These are phyloP conservation scores for Senna tora DNA, from an alignment of 306 rosid genomes.

Conservation along the genomic window DNA sequence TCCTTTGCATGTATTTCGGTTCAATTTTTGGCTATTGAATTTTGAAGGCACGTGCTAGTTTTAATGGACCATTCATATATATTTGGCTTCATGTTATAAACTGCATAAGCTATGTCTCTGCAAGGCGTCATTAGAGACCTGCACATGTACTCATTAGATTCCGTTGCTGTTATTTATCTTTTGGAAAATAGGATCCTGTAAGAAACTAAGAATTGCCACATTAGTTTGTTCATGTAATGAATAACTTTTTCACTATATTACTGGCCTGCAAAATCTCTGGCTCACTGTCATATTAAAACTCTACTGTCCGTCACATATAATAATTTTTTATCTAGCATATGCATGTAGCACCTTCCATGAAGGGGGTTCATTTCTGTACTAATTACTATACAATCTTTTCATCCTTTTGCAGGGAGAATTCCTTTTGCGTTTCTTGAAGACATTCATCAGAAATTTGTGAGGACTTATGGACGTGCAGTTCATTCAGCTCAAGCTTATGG, in stretches of 20 bases:
- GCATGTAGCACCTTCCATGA: background rate
- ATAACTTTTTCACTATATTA: background rate
- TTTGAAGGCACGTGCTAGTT: background rate
- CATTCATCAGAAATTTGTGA: slow-evolving; percentile 87
- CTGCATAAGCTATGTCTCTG: background rate
- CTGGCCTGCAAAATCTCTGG: background rate
- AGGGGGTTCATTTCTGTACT: background rate
- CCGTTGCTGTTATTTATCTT: background rate
- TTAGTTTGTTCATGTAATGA: background rate
- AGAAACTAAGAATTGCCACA: slow-evolving; percentile 1
- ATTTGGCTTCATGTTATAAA: background rate
- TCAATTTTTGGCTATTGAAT: background rate
- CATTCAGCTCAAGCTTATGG: slow-evolving; percentile 83
- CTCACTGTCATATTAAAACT: background rate
- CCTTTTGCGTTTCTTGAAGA: slow-evolving; percentile 97
- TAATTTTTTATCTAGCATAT: background rate
- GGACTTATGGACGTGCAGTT: slow-evolving; percentile 90
- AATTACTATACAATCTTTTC: background rate
- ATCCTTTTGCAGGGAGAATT: slow-evolving; percentile 64
- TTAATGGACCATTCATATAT: background rate
- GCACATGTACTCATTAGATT: background rate
- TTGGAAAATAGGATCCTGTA: background rate
- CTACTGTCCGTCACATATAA: background rate
- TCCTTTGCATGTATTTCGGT: background rate
- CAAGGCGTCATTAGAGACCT: background rate